Evolutionary conservation across 257 asterid species (phyloP).

Genomic region (Solanum virginianum): DNA sequence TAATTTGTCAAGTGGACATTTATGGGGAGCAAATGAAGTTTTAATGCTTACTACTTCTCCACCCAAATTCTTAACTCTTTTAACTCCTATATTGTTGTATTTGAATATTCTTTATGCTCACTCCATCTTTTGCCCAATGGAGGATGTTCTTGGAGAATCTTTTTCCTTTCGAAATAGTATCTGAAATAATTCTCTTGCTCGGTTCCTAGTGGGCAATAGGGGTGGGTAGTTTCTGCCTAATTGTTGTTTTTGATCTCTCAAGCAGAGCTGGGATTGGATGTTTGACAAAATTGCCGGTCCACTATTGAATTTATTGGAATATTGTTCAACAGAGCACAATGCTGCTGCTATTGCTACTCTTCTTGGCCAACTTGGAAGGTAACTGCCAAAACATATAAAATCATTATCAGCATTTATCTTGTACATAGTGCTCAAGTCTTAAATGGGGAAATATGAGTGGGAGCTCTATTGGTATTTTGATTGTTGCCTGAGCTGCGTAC

Average conservation of each 20-base stretch:
- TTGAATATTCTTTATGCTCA: background rate
- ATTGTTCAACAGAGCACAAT: slow-evolving; percentile 24
- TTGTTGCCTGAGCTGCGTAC: background rate
- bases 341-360: slow-evolving; percentile 44
- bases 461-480: background rate
- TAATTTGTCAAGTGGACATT: background rate
- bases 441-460: background rate
- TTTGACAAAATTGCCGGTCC: slow-evolving; percentile 29
- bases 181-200: background rate
- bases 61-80: background rate
- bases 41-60: background rate
- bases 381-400: background rate
- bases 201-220: background rate
- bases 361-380: slow-evolving; percentile 93
- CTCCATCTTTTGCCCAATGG: background rate
- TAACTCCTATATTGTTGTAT: background rate
- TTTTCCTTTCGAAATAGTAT: background rate
- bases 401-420: background rate
- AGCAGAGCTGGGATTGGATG: slow-evolving; percentile 90
- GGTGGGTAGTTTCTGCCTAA: background rate
- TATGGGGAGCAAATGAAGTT: background rate
- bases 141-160: background rate
- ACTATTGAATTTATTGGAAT: slow-evolving; percentile 35
- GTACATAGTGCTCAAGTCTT: background rate
- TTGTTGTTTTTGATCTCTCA: background rate